A percentile compares a stretch with the other conserved stretches of the same genome.
Conservation (phyloP, 2,329 filamentous ascomycete species). For the Fusarium poae region DNA sequence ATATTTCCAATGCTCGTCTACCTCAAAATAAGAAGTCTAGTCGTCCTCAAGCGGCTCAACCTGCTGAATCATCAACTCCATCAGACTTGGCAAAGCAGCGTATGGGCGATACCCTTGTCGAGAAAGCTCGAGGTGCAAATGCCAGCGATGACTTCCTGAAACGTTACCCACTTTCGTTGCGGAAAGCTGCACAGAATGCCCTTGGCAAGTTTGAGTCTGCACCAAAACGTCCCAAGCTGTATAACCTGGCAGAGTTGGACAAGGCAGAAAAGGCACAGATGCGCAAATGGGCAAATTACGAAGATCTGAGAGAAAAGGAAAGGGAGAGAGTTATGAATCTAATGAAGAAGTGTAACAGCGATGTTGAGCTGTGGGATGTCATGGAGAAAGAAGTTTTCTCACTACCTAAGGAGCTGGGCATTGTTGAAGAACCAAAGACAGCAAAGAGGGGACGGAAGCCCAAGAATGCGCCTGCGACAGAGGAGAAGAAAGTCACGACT, state of each 20-base stretch:
- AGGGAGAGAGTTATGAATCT: slow-evolving; percentile 64
- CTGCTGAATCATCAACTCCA: slow-evolving; percentile 3
- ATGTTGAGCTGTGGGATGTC: slow-evolving; percentile 75
- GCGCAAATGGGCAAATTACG: slow-evolving; percentile 54
- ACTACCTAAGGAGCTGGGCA: slow-evolving; percentile 67
- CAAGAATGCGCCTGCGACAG: slow-evolving; percentile 29
- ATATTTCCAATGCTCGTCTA: slow-evolving; percentile 56
- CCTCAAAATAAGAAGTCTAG: slow-evolving; percentile 48
- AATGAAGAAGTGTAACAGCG: slow-evolving; percentile 69
- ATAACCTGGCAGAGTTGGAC: slow-evolving; percentile 50
- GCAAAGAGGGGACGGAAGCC: slow-evolving; percentile 23
- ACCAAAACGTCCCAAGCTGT: slow-evolving; percentile 44
- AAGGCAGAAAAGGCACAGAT: slow-evolving; percentile 51
- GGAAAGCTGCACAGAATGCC: slow-evolving; percentile 56
- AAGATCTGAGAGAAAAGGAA: slow-evolving; percentile 60
- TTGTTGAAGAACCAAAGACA: slow-evolving; percentile 53
- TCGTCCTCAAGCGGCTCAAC: slow-evolving; percentile 4
- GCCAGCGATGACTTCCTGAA: slow-evolving; percentile 55
- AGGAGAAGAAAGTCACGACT: neutral
- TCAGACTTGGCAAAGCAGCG: neutral
- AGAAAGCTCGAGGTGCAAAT: slow-evolving; percentile 51
- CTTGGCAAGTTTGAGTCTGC: slow-evolving; percentile 56
- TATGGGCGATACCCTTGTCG: slow-evolving; percentile 50
- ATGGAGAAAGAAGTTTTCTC: slow-evolving; percentile 76
- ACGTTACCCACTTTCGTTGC: slow-evolving; percentile 57